Evolutionary conservation across 495 filamentous ascomycete species (phyloP).

Genomic region (Jackrogersella minutella): DNA sequence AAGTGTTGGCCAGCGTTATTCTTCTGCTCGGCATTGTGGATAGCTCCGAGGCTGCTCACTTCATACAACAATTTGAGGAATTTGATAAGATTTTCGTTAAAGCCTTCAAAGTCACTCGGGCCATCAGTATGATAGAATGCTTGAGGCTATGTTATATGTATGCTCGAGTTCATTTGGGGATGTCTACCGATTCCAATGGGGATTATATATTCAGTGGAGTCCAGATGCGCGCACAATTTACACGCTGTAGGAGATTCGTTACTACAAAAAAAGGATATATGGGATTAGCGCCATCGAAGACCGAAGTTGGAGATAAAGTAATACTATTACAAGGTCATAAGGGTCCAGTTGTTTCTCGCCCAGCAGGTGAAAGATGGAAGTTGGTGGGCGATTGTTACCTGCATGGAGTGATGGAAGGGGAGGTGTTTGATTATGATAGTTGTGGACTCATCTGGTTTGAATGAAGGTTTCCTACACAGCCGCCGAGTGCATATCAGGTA

Average conservation of each 20-base stretch:
- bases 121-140: not conserved
- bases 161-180: not conserved
- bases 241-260: not conserved
- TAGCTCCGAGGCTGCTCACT: no score
- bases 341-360: slow-evolving; percentile 10
- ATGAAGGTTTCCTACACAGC: not conserved
- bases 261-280: not conserved
- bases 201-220: not conserved
- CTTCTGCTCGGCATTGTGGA: no score
- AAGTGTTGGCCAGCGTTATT: no score
- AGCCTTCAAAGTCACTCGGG: not conserved
- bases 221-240: not conserved
- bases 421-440: not conserved
- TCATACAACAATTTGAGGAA: not conserved
- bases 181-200: not conserved
- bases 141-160: not conserved
- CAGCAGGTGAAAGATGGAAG: not conserved
- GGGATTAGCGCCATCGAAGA: not conserved
- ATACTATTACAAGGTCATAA: slow-evolving; percentile 4
- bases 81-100: not conserved
- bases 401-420: slow-evolving; percentile 20
- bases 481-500: not conserved
- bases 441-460: not conserved
- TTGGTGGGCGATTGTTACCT: slow-evolving; percentile 23
- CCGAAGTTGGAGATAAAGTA: slow-evolving; percentile 6